Conservation (phyloP, 148 eudicot species). For the Polygonum aviculare region DNA sequence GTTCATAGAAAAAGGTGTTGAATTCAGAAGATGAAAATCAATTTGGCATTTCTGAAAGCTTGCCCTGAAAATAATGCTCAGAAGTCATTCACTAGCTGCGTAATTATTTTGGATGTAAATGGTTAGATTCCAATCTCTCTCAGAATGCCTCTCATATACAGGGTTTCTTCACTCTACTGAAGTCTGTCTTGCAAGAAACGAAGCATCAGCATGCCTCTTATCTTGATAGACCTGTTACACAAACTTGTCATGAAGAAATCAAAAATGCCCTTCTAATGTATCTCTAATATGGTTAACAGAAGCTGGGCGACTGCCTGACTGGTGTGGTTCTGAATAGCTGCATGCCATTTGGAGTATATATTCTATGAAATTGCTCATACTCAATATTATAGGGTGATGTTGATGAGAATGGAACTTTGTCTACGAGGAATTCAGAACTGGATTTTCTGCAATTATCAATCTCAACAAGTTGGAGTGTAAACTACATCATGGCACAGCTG, state of each 20-base stretch:
- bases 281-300: too few relatives aligned
- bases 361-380: slow-evolving; percentile 15
- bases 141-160: background rate
- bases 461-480: slow-evolving; percentile 88
- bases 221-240: background rate
- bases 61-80: background rate
- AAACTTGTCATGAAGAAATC: background rate
- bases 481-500: slow-evolving; percentile 83
- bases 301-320: background rate
- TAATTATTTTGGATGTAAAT: background rate
- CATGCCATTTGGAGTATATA: background rate
- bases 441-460: slow-evolving; percentile 45
- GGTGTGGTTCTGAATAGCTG: background rate
- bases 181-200: background rate
- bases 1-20: background rate
- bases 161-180: background rate
- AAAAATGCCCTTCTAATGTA: too few relatives aligned
- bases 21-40: background rate
- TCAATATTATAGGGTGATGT: slow-evolving; percentile 70
- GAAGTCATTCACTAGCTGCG: background rate
- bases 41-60: background rate
- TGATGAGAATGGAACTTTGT: slow-evolving; percentile 87
- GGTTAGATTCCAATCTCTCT: background rate
- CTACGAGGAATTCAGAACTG: slow-evolving; percentile 89
- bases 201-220: background rate